A percentile compares a stretch with the other conserved stretches of the same genome.
Conservation (phyloP, 2,329 filamentous ascomycete species). For the Mariannaea elegans region DNA sequence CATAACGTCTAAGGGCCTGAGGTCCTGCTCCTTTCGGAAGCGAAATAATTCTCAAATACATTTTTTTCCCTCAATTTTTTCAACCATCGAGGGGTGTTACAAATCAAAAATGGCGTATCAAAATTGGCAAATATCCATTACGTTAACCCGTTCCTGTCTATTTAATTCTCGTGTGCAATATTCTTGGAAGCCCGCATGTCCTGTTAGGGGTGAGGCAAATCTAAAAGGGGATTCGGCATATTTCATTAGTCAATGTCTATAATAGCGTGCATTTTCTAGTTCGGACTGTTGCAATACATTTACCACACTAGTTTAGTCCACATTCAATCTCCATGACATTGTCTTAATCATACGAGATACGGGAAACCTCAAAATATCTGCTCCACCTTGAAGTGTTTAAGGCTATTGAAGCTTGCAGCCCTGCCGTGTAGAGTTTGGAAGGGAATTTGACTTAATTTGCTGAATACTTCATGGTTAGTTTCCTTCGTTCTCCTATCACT, state of each 20-base stretch:
- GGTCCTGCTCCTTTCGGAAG: slow-evolving; percentile 2
- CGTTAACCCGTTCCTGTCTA: slow-evolving; percentile 28
- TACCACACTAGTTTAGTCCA: no score
- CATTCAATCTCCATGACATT: no score
- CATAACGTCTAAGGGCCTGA: slow-evolving; percentile 32
- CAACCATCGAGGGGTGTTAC: slow-evolving; percentile 18
- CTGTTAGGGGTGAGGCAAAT: slow-evolving; percentile 5
- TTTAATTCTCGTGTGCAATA: slow-evolving; percentile 14
- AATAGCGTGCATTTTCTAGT: slow-evolving; percentile 21
- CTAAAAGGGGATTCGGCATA: slow-evolving; percentile 19
- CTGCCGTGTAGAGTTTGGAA: no score
- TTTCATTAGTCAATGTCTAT: slow-evolving; percentile 23
- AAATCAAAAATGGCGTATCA: slow-evolving; percentile 36
- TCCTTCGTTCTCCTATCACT: no score
- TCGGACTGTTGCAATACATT: neutral
- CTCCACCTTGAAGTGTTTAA: no score
- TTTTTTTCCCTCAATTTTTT: slow-evolving; percentile 23
- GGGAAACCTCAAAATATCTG: no score
- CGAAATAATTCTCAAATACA: slow-evolving; percentile 29
- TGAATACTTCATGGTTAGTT: no score
- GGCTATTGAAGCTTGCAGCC: no score
- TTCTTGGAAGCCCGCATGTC: slow-evolving; percentile 6
- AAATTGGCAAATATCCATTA: slow-evolving; percentile 31
- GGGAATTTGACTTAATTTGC: no score
- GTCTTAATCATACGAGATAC: no score